These are phyloP conservation scores for Eucalyptus microcorys DNA, from an alignment of 345 rosid species.

Conservation along the genomic window DNA sequence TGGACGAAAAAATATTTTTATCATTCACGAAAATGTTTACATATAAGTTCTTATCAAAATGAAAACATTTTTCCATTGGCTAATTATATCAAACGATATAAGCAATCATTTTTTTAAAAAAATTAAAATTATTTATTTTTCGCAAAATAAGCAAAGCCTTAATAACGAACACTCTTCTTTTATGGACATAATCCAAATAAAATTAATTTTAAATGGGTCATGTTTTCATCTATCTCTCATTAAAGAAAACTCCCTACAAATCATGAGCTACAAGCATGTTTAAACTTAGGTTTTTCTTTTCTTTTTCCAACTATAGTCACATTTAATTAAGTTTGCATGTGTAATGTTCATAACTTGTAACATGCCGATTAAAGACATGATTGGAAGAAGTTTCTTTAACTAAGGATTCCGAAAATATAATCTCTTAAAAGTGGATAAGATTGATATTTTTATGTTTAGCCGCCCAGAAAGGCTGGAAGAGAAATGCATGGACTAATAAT, in stretches of 20 bases:
- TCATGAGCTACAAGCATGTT: not conserved
- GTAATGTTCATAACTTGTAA: not conserved
- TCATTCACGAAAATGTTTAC: no score
- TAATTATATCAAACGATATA: not conserved
- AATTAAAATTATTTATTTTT: no score
- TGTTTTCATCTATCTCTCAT: not conserved
- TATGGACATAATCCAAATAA: not conserved
- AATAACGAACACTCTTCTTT: not conserved
- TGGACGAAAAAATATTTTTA: no score
- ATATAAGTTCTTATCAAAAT: no score
- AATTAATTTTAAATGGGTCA: not conserved
- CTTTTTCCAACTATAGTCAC: not conserved
- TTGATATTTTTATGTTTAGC: not conserved
- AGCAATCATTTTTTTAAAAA: no score
- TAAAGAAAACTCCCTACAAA: not conserved
- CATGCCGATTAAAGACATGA: not conserved
- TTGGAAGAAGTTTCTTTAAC: not conserved
- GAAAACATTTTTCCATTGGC: no score
- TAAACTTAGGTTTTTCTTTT: not conserved
- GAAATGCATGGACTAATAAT: not conserved
- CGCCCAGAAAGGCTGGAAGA: not conserved
- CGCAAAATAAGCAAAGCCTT: fast-evolving
- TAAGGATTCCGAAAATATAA: not conserved
- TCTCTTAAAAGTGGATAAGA: not conserved
- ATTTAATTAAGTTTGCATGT: not conserved